phyloP scores from a whole-genome alignment of 139 green algal species.

The Yamagishiella unicocca region DNA sequence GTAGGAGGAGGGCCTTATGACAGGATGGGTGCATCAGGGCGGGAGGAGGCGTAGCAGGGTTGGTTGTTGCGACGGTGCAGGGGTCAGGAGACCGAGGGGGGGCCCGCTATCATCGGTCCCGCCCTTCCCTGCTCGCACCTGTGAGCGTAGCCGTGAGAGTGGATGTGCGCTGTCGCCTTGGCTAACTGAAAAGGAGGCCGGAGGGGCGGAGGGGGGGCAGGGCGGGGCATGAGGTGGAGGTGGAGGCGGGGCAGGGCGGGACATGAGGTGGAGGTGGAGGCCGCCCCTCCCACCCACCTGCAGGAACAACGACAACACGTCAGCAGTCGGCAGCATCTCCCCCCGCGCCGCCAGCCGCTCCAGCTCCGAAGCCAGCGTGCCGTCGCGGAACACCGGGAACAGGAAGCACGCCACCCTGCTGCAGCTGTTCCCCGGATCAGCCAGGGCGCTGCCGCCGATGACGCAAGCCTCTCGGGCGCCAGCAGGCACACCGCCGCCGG shows the following conservation, averaged over 20 bases:
- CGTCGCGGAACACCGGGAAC: constrained; percentile 54
- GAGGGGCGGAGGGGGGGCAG: background rate
- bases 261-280: background rate
- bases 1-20: no score
- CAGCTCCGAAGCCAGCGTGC: constrained; percentile 59
- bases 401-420: constrained; percentile 41
- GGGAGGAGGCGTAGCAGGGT: no score
- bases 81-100: no score
- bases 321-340: constrained; percentile 44
- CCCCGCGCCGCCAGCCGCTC: constrained; percentile 28
- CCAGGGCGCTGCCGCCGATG: no score
- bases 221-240: background rate
- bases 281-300: constrained; percentile 67
- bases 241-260: background rate
- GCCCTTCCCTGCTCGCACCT: background rate
- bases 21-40: no score
- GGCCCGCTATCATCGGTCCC: no score
- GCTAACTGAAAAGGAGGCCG: constrained; percentile 75
- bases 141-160: constrained; percentile 74
- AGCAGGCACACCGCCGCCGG: background rate
- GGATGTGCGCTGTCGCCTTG: constrained; percentile 75
- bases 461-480: no score
- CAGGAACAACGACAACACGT: constrained; percentile 73
- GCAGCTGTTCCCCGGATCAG: background rate
- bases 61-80: no score